These are phyloP conservation scores for Catharanthus roseus DNA, from an alignment of 257 asterid genomes.

Conservation along the genomic window DNA sequence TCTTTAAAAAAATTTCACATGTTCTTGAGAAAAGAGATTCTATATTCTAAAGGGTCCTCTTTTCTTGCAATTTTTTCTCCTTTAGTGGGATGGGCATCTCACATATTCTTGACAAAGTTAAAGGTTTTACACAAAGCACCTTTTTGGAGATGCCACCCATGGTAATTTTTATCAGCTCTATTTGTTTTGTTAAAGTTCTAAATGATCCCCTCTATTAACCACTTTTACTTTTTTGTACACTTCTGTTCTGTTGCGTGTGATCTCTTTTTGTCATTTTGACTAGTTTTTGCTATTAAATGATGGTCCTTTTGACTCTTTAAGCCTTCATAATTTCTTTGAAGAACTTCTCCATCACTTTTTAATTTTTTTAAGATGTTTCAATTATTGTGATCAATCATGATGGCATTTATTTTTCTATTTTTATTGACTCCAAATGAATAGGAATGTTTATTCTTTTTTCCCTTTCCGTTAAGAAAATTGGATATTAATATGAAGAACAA, in stretches of 20 bases:
- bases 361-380: background rate
- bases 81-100: background rate
- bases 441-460: background rate
- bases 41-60: background rate
- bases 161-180: background rate
- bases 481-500: too few species aligned
- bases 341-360: background rate
- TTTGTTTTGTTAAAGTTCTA: background rate
- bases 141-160: background rate
- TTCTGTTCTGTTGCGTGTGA: background rate
- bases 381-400: background rate
- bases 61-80: background rate
- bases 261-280: background rate
- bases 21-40: background rate
- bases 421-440: background rate
- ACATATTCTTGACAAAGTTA: background rate
- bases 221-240: background rate
- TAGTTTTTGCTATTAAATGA: background rate
- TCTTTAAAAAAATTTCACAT: background rate
- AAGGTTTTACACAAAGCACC: background rate
- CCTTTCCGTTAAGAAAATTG: background rate
- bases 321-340: background rate
- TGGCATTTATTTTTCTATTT: background rate
- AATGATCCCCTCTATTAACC: background rate
- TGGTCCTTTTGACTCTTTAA: background rate